Base-by-base conservation (phyloP, 1,284 basidiomycete genomes). In the Fomitopsis betulina region DNA sequence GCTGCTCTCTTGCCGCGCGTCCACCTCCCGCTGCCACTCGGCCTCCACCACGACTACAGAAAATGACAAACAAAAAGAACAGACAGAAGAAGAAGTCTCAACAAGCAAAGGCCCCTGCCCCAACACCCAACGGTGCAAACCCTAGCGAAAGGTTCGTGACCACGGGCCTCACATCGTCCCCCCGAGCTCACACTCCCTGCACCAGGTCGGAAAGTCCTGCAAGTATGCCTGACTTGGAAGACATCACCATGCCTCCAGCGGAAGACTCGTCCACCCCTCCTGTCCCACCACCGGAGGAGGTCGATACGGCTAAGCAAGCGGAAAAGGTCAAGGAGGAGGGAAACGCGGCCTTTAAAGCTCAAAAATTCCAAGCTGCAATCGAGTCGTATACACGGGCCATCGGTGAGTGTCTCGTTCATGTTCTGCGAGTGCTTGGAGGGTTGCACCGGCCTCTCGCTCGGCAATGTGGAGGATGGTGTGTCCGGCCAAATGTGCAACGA, bases 321-420 rank as follows among this genome's bases (percentile, higher is more conserved):
- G 89, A 90, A 67, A 76, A 81, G 56, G 70, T 84, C 50, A 91
- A 91, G 67, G 89, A 89, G 67, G 72, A 81, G 60, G 89, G 92
- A 25, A 94, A 94, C 72, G 74, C 76, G 1, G 80, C 84, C 1
- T 94, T 93, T 75, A 89, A 87, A 67, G 80, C 80, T 9, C 83
- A 79, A 54, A 76, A 77, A 56, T 94, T 88, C 67, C 74, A 68
- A 5, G 84, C 89, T 19, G 93, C 93, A 15, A 83, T 93, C 62
- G 82, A 85, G n/a, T 73, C 84, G 8, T 95, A 95, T 73, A 82
- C 85, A 51, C 79, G 85, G 64, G 93, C 91, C n/a, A 88, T 91
- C 68, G 72, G 77, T 78, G 62, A 55, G 75, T 68, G 12, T 4
- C 42, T 12, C 39, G 19, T 30, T 30, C 13, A 3, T 52, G 17